Percentiles rank a stretch among this genome's conserved stretches.
Conservation (phyloP, 345 rosid genomes). For the Aquilaria malaccensis region DNA sequence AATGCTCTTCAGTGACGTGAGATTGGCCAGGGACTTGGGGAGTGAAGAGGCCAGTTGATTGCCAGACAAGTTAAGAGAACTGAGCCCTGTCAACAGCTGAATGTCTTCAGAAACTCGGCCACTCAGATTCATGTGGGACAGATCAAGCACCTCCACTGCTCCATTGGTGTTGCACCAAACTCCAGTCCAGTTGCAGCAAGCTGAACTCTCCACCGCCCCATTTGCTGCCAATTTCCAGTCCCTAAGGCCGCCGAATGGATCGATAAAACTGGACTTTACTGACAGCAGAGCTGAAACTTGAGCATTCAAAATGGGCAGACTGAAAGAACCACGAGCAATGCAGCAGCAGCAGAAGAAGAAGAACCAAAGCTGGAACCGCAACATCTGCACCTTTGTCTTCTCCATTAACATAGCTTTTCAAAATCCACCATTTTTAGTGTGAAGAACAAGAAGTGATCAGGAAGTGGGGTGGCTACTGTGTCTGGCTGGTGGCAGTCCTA, state of each 20-base stretch:
- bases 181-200: constrained; percentile 85
- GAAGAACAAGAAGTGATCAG: neutral
- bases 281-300: constrained; percentile 51
- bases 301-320: constrained; percentile 31
- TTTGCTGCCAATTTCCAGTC: constrained; percentile 57
- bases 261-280: constrained; percentile 46
- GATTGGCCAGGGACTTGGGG: constrained; percentile 36
- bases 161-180: constrained; percentile 63
- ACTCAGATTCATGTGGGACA: constrained; percentile 72
- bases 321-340: constrained; percentile 29
- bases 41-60: constrained; percentile 47
- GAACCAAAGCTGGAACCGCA: constrained; percentile 16
- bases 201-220: constrained; percentile 7
- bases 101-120: constrained; percentile 59
- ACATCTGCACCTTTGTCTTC: constrained; percentile 23
- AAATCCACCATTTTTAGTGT: constrained; percentile 25
- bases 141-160: constrained; percentile 61
- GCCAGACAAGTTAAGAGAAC: constrained; percentile 67
- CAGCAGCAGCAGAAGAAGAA: constrained; percentile 39
- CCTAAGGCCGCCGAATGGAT: constrained; percentile 52
- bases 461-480: neutral
- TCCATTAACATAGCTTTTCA: constrained; percentile 21
- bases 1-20: constrained; percentile 45
- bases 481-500: neutral
- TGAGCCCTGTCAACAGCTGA: constrained; percentile 38